Base-by-base conservation (phyloP, 2,329 filamentous ascomycete genomes). In the Cyclaneusma minus region DNA sequence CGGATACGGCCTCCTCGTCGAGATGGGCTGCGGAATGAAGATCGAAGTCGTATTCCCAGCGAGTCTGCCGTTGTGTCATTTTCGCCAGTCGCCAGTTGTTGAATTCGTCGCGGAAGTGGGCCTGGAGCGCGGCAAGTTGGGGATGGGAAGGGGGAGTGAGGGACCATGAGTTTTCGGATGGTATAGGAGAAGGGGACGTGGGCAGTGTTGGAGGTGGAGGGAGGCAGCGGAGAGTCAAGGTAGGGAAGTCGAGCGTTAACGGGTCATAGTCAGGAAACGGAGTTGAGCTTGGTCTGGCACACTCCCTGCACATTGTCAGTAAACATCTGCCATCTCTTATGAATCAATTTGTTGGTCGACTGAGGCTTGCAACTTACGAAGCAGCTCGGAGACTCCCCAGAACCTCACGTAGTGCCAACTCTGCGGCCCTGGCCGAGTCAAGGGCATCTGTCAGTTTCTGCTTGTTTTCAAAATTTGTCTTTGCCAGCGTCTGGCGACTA, bases 251-350 rank as follows among this genome's bases (percentile, higher is more conserved):
- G 47, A 92, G 70, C 4, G 78, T 64, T 33, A 85, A 68, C 17
- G 87, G 78, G 38, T 94, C 81, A 52, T 93, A 91, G 37, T 87
- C 79, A n/a, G n/a, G n/a, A 40, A 76, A 75, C 3, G 70, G 68
- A 38, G 59, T 56, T 6, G 64, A 64, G 27, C 55, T 54, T 36
- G 60, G 56, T 33, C 70, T 61, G 25, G 70, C 55, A 24, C 68
- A 59, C 40, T 62, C 58, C 39, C 68, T 72, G 34, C 13, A 21
- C 12, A 9, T 16, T 27, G 40, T 26, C 11, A 20, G 18, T 20
- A 11, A n/a, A n/a, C n/a, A n/a, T n/a, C n/a, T n/a, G n/a, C n/a
- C n/a, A n/a, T n/a, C n/a, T n/a, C n/a, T n/a, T n/a, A n/a, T n/a
- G n/a, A n/a, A n/a, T n/a, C n/a, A 40, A 32, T 25, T 28, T 20